Base-by-base conservation (phyloP, 129 eudicot genomes). In the Logfia minima region DNA sequence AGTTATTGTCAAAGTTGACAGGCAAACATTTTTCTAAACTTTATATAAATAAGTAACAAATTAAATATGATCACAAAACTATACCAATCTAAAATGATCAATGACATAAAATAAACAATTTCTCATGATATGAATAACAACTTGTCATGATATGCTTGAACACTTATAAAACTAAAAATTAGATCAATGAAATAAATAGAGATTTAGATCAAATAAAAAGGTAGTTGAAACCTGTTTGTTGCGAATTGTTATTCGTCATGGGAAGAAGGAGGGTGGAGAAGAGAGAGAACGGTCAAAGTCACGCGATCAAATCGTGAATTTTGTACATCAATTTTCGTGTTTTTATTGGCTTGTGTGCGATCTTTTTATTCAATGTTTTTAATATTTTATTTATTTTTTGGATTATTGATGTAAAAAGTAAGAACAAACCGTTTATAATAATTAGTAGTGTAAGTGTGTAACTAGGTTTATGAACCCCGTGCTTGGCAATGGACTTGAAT, bases 181-280 rank as follows among this genome's bases (percentile, higher is more conserved):
- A 52, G 3, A 2, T 24, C 24, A 19, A n/a, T 7, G 52, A 18
- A 53, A 52, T 8, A 19, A 0, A 23, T 19, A 31, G 68, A 74
- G 6, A 10, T 26, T 19, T 22, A 58, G 17, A 3, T 28, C 2
- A 65, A 31, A 31, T 10, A 1, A 29, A 17, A 13, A 65, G 19
- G 28, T 4, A 26, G 59, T 24, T 31, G 52, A 75, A 62, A 75
- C 79, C 79, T 64, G 71, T 62, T 41, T 75, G 70, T 75, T 75
- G 62, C 28, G 62, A 41, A 75, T 75, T 75, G 72, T 75, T 75
- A 75, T 64, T 75, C 31, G 79, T 64, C 79, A 75, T 75, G 51
- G 79, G 63, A 64, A 48, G 71, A 26, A 14, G 0, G 66, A 29
- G 6, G 8, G 39, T 1, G 6, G 55, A 59, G 17, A 35, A n/a